phyloP scores from a whole-genome alignment of 257 asterid genomes.

The Verbascum thapsus region DNA sequence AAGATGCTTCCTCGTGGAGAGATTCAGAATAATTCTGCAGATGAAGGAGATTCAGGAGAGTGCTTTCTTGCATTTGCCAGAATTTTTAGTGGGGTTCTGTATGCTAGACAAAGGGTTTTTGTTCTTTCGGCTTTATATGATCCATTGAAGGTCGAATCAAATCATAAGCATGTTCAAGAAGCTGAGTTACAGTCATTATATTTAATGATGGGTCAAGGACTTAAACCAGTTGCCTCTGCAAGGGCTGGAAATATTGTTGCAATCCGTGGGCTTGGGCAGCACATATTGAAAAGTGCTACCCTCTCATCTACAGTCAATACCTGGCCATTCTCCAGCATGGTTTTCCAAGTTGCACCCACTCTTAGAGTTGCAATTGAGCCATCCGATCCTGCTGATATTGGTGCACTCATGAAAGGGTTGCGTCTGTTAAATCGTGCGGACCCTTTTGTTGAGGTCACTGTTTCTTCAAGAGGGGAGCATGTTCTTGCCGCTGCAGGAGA shows the following conservation, averaged over 20 bases:
- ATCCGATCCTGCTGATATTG: conserved; percentile 90
- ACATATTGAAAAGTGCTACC: conserved; percentile 90
- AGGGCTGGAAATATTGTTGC: conserved; percentile 88
- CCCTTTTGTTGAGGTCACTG: conserved; percentile 89
- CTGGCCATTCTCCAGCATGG: conserved; percentile 97
- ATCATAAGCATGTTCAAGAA: conserved; percentile 86
- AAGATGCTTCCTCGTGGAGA: conserved; percentile 93
- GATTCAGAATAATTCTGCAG: conserved; percentile 35
- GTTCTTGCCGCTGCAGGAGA: conserved; percentile 98
- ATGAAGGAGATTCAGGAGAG: conserved; percentile 79
- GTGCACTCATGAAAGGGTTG: conserved; percentile 76
- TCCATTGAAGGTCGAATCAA: conserved; percentile 65
- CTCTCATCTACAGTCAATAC: conserved; percentile 74
- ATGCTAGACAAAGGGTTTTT: conserved; percentile 68
- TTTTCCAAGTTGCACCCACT: conserved; percentile 89
- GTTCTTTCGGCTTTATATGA: conserved; percentile 87
- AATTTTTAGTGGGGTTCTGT: conserved; percentile 85
- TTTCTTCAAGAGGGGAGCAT: conserved; percentile 89
- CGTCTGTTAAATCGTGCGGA: conserved; percentile 89
- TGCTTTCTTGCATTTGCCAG: conserved; percentile 96
- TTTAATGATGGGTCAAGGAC: conserved; percentile 94
- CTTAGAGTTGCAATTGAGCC: conserved; percentile 96
- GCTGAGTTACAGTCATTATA: conserved; percentile 74
- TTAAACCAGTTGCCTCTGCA: conserved; percentile 74
- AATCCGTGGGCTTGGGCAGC: conserved; percentile 89